Percentiles rank a stretch among this genome's conserved stretches.
Evolutionary conservation across 768 basidiomycete species (phyloP).

Genomic region (Pleurotus sapidus): DNA sequence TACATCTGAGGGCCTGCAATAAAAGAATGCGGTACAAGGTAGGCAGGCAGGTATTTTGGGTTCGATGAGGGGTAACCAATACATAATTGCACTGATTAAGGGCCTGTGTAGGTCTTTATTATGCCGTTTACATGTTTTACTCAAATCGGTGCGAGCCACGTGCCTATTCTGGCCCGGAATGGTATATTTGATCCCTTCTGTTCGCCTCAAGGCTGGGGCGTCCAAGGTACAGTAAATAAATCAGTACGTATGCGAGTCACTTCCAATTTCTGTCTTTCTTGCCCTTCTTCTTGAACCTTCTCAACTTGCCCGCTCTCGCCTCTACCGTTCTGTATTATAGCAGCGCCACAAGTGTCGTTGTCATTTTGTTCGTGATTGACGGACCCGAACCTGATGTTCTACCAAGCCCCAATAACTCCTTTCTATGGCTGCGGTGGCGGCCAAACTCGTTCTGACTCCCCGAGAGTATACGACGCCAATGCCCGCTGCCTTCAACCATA

Average conservation of each 20-base stretch:
- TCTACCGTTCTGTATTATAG: background rate
- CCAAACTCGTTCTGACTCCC: no score
- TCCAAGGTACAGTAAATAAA: conserved; percentile 6
- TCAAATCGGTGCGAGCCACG: conserved; percentile 5
- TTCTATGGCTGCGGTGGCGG: no score
- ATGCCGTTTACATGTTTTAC: conserved; percentile 2
- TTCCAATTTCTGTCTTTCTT: background rate
- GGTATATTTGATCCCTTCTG: conserved; percentile 4
- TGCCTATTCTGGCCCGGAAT: background rate
- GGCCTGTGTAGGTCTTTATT: background rate
- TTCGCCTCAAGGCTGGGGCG: conserved; percentile 7
- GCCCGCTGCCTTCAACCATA: no score
- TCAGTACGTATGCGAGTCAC: conserved; percentile 5
- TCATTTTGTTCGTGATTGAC: background rate
- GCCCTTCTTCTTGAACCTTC: background rate
- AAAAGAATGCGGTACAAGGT: background rate
- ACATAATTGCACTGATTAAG: background rate
- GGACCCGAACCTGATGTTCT: background rate
- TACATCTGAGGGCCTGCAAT: background rate
- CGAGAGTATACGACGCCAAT: no score
- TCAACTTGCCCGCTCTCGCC: background rate
- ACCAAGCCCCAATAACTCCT: background rate
- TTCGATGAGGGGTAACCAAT: background rate
- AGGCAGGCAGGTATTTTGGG: background rate
- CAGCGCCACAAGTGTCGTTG: no score